A percentile compares a stretch with the other conserved stretches of the same genome.
These are phyloP conservation scores for barley (Hordeum vulgare) DNA, from an alignment of 176 grass and related monocot genomes.

Conservation along the genomic window DNA sequence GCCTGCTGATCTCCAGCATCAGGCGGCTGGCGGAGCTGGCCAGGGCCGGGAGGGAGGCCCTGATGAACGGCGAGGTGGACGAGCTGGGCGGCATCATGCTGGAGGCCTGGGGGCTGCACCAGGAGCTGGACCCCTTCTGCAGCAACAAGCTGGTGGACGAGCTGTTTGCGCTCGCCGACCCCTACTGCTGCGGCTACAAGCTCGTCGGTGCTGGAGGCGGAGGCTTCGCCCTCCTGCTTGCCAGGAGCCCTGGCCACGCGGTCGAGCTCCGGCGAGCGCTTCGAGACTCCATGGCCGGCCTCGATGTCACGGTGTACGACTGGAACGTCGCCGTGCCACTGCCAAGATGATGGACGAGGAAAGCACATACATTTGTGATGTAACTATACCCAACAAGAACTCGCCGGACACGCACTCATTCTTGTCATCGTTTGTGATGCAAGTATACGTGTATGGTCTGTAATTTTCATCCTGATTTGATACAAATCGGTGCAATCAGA, in stretches of 20 bases:
- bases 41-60: conserved; percentile 62
- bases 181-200: conserved; percentile 93
- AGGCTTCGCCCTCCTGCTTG: conserved; percentile 73
- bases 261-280: conserved; percentile 35
- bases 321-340: conserved; percentile 50
- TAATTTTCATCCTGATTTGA: too few species aligned
- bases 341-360: conserved; percentile 9
- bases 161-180: conserved; percentile 62
- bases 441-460: too few species aligned
- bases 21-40: conserved; percentile 68
- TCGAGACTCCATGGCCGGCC: conserved; percentile 19
- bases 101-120: conserved; percentile 81
- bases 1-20: conserved; percentile 79
- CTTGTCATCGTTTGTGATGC: neutral
- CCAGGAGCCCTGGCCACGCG: conserved; percentile 32
- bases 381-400: neutral
- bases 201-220: conserved; percentile 82
- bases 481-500: too few species aligned
- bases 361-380: neutral
- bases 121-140: conserved; percentile 89
- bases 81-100: conserved; percentile 72
- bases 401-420: neutral
- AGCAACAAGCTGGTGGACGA: conserved; percentile 75
- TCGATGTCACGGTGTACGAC: conserved; percentile 65
- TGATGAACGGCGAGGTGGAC: conserved; percentile 71